Conservation (phyloP, 768 basidiomycete species). For the Kwoniella bestiolae region DNA sequence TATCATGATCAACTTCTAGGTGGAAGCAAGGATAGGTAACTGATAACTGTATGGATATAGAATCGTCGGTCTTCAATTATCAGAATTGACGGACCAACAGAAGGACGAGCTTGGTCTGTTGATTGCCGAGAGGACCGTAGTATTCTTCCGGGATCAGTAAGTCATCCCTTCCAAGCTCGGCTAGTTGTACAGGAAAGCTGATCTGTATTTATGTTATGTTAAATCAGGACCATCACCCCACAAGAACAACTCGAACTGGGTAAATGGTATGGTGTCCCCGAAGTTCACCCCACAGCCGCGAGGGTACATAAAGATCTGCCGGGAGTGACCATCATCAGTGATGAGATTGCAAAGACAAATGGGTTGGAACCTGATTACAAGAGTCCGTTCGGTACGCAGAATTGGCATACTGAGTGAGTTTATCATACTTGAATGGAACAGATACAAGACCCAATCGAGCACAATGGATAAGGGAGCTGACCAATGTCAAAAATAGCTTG, state of each 20-base stretch:
- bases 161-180: background rate
- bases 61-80: constrained; percentile 70
- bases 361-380: constrained; percentile 68
- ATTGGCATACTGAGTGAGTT: constrained; percentile 34
- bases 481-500: constrained; percentile 2
- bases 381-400: constrained; percentile 60
- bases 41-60: too few relatives aligned
- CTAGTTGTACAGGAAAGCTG: too few relatives aligned
- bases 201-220: too few relatives aligned
- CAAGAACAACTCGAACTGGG: constrained; percentile 73
- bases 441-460: too few relatives aligned
- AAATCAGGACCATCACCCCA: constrained; percentile 72
- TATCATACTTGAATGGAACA: background rate
- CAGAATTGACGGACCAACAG: constrained; percentile 68
- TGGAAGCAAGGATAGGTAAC: background rate
- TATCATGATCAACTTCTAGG: background rate
- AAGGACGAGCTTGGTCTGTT: constrained; percentile 80
- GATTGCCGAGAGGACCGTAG: constrained; percentile 74
- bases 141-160: constrained; percentile 61
- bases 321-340: constrained; percentile 37
- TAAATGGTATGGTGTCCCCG: constrained; percentile 73
- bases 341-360: constrained; percentile 20
- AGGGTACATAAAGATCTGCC: constrained; percentile 41
- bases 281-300: constrained; percentile 67
- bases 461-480: too few relatives aligned